Base-by-base conservation (phyloP, 148 eudicot genomes). In the Chenopodium quinoa region DNA sequence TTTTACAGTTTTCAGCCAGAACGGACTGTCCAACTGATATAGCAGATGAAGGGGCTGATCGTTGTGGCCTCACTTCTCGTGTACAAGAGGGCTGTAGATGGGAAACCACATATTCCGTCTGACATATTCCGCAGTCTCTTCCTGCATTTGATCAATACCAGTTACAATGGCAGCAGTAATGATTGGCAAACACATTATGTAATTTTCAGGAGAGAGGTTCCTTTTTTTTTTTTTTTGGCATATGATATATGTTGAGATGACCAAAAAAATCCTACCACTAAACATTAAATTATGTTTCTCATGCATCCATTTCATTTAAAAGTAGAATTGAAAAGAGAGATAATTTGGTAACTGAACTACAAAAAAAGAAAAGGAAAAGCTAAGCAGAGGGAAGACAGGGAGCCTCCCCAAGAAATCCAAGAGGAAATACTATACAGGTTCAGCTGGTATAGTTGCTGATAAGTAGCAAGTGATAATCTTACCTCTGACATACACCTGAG, bases 101-200 rank as follows among this genome's bases (percentile, higher is more conserved):
- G 98, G 99, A 82, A 84, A 93, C 99, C 99, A 96, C 99, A 94
- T 96, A 89, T 79, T 91, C 65, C 77, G 75, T 78, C 86, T 93
- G 44, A 96, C 95, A 83, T 91, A 89, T 75, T 88, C 85, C 79
- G 90, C 79, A 0, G 83, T 89, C 80, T 92, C 94, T 63, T 89
- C 97, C 98, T 96, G 98, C 91, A 88, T 75, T 60, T 31, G 4
- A 47, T 37, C 76, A 23, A 70, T 60, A 14, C 67, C 9, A 29
- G 68, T 82, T 47, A 82, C 47, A 74, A 27, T 29, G 62, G 62
- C 62, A 56, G 62, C 6, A 56, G 22, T 16, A 16, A 54, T 54
- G 6, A 56, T 56, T 17, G 62, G 62, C 62, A 14, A 3, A 56
- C 4, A 56, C 62, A 56, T 56, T 17, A 56, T 14, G 1, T 56